phyloP scores from a whole-genome alignment of 345 rosid genomes.

The Triadica sebifera region DNA sequence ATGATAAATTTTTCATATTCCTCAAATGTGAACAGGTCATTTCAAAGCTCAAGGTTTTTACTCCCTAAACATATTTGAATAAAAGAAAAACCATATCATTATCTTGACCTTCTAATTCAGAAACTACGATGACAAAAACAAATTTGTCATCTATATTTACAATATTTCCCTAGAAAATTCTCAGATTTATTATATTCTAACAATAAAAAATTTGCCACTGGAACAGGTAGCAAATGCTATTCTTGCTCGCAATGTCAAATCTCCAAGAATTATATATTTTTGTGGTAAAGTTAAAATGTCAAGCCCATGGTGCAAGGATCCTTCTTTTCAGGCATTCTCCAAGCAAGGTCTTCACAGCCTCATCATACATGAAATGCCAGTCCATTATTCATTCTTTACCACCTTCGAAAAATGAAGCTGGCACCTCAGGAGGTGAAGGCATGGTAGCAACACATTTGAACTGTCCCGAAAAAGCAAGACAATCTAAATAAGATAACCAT shows the following conservation, averaged over 20 bases:
- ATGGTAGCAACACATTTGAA: slow-evolving; percentile 62
- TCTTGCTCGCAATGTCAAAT: background rate
- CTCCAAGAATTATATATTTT: background rate
- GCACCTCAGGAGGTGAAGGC: slow-evolving; percentile 58
- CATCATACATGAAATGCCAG: background rate
- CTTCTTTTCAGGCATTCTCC: background rate
- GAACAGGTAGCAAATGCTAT: background rate
- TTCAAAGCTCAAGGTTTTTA: background rate
- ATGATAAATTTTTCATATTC: no score
- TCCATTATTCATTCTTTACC: slow-evolving; percentile 20
- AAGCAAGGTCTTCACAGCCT: background rate
- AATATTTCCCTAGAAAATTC: background rate
- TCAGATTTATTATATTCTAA: background rate
- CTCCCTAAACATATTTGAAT: background rate
- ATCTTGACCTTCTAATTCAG: background rate
- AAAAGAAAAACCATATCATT: background rate
- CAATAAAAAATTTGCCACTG: background rate
- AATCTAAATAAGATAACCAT: background rate
- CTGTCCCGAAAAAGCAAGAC: slow-evolving; percentile 31
- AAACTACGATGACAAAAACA: background rate
- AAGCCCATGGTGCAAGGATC: background rate
- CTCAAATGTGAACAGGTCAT: background rate
- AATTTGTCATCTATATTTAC: slow-evolving; percentile 18
- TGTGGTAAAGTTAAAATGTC: background rate
- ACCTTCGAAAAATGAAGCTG: slow-evolving; percentile 45